Conservation (phyloP, 1,284 basidiomycete species). For the Ceratobasidium sp. region DNA sequence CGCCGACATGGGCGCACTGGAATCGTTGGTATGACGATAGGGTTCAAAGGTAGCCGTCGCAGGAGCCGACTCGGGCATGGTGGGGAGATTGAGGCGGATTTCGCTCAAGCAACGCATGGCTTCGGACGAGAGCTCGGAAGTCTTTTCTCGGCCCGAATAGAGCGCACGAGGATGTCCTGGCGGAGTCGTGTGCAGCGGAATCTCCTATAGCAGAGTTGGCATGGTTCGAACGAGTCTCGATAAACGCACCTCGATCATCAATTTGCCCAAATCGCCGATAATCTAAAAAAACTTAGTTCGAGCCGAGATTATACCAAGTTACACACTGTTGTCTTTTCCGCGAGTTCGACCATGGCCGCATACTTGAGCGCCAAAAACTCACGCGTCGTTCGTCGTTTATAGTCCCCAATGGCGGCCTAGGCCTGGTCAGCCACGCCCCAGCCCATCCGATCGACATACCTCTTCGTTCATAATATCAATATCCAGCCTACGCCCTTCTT, state of each 20-base stretch:
- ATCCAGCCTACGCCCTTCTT: conserved; percentile 81
- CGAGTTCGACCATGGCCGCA: conserved; percentile 83
- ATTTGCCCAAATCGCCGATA: conserved; percentile 80
- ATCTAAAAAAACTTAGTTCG: conserved; percentile 57
- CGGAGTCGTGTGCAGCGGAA: conserved; percentile 78
- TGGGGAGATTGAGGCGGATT: conserved; percentile 55
- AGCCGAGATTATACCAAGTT: not conserved
- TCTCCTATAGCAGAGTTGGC: conserved; percentile 59
- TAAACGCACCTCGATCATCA: conserved; percentile 66
- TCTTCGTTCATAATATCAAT: conserved; percentile 86
- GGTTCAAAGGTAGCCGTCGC: conserved; percentile 3
- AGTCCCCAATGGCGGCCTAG: conserved; percentile 66
- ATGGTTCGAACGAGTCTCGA: not conserved
- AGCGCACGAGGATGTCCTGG: conserved; percentile 78
- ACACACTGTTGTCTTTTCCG: conserved; percentile 78
- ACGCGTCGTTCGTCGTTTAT: conserved; percentile 74
- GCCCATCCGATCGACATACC: too few relatives aligned
- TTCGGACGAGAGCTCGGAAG: conserved; percentile 66
- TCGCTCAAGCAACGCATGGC: conserved; percentile 65
- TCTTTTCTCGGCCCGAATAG: conserved; percentile 62
- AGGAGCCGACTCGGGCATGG: conserved; percentile 2
- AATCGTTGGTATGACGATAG: conserved; percentile 17
- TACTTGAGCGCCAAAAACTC: conserved; percentile 86
- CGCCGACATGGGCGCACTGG: not conserved
- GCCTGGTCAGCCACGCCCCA: too few relatives aligned